phyloP scores from a whole-genome alignment of 768 basidiomycete genomes.

The Kwoniella sp. region DNA sequence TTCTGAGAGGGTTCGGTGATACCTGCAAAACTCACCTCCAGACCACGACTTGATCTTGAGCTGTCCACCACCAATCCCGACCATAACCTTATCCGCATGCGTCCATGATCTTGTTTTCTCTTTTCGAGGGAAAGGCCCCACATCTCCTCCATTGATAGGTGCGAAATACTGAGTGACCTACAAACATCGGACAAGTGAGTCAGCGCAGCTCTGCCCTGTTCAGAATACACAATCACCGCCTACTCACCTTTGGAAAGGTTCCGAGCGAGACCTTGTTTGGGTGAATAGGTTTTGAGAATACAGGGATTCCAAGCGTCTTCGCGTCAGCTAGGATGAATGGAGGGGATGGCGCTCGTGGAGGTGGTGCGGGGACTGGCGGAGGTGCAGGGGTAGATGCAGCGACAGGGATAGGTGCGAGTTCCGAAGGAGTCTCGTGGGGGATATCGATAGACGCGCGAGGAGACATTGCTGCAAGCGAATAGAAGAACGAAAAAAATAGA shows the following conservation, averaged over 20 bases:
- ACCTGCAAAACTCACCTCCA: constrained; percentile 27
- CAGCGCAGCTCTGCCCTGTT: no score
- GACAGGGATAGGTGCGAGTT: background rate
- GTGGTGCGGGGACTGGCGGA: background rate
- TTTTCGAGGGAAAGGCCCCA: constrained; percentile 40
- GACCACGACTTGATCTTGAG: constrained; percentile 40
- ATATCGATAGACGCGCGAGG: background rate
- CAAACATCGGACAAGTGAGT: no score
- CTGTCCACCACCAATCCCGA: constrained; percentile 41
- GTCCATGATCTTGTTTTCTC: constrained; percentile 41
- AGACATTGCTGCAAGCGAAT: constrained; percentile 8
- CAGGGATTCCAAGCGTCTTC: constrained; percentile 35
- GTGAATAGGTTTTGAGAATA: constrained; percentile 44
- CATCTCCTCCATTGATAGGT: constrained; percentile 42
- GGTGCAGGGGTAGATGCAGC: background rate
- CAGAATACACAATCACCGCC: background rate
- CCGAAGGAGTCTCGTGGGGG: background rate
- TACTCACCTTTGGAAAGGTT: constrained; percentile 38
- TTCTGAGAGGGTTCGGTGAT: no score
- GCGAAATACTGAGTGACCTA: constrained; percentile 44
- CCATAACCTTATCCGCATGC: constrained; percentile 17
- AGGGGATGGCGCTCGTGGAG: constrained; percentile 25
- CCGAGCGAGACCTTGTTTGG: constrained; percentile 39
- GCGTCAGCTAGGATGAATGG: constrained; percentile 43
- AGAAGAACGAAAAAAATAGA: no score